These are phyloP conservation scores for Lichtheimia corymbifera DNA, from an alignment of 371 early-diverging fungal genomes.

Conservation along the genomic window DNA sequence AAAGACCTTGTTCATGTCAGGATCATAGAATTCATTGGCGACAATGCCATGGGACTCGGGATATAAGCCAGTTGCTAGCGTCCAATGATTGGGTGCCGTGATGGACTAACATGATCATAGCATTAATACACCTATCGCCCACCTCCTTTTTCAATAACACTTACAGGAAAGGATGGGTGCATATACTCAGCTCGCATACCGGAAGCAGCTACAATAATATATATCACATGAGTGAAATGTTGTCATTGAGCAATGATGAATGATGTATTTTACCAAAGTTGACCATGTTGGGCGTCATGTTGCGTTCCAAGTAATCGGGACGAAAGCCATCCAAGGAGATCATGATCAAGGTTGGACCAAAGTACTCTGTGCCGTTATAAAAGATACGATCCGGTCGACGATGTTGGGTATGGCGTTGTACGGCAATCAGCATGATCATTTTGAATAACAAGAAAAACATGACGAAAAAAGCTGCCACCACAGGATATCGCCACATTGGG, in stretches of 20 bases:
- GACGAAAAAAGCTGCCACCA: conserved; percentile 4
- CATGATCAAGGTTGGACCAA: conserved; percentile 74
- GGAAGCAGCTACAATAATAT: conserved; percentile 11
- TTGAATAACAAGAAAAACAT: conserved; percentile 26
- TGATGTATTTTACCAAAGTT: conserved; percentile 45
- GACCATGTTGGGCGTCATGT: conserved; percentile 68
- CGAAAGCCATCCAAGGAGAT: conserved; percentile 89
- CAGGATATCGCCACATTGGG: conserved; percentile 12
- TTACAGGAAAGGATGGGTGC: conserved; percentile 76
- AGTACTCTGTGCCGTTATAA: conserved; percentile 69
- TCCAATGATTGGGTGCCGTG: conserved; percentile 95
- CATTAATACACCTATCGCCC: background rate
- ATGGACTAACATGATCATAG: conserved; percentile 34
- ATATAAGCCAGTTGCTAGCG: conserved; percentile 87
- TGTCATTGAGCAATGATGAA: background rate
- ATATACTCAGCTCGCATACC: conserved; percentile 65
- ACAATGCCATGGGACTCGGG: conserved; percentile 94
- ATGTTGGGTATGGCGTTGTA: conserved; percentile 14
- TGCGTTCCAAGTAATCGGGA: conserved; percentile 76
- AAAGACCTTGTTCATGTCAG: conserved; percentile 69
- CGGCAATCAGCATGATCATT: conserved; percentile 15
- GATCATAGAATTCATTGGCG: conserved; percentile 86
- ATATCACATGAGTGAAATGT: background rate
- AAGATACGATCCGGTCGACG: conserved; percentile 21
- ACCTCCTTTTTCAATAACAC: background rate